phyloP scores from a whole-genome alignment of 495 filamentous ascomycete species.

The Xylaria curta region DNA sequence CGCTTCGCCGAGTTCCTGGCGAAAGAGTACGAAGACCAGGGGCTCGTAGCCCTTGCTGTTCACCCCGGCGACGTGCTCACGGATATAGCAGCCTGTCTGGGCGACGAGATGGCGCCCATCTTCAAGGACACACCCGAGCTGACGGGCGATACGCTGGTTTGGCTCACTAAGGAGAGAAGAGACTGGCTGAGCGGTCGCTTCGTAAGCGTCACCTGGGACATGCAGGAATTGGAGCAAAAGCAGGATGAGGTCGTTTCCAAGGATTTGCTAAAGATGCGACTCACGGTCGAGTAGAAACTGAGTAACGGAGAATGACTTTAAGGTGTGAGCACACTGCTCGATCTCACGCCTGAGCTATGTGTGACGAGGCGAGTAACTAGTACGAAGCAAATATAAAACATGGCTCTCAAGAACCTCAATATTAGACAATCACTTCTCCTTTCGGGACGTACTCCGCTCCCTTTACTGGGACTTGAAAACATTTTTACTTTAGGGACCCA shows the following conservation, averaged over 20 bases:
- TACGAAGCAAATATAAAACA: too few species aligned
- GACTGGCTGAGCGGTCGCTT: conserved; percentile 61
- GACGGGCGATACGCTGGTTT: conserved; percentile 53
- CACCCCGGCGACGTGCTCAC: conserved; percentile 25
- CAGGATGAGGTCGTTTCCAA: conserved; percentile 52
- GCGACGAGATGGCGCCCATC: conserved; percentile 26
- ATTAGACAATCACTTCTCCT: neutral
- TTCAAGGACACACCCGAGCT: conserved; percentile 53
- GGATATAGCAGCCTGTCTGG: neutral
- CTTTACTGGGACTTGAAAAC: neutral
- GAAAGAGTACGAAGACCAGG: conserved; percentile 26
- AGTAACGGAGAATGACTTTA: too few species aligned
- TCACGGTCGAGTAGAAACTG: conserved; percentile 33
- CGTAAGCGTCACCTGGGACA: conserved; percentile 53
- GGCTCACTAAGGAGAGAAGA: conserved; percentile 51
- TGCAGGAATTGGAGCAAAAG: conserved; percentile 50
- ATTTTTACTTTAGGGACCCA: neutral
- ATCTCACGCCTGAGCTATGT: too few species aligned
- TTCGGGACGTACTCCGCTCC: neutral
- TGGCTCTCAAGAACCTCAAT: neutral
- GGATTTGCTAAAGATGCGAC: conserved; percentile 52
- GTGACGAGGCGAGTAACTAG: too few species aligned
- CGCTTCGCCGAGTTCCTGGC: conserved; percentile 25
- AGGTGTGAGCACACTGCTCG: too few species aligned
- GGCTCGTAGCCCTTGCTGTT: conserved; percentile 1